Evolutionary conservation across 2,329 filamentous ascomycete species (phyloP).

Genomic region (Ilyonectria sp.): DNA sequence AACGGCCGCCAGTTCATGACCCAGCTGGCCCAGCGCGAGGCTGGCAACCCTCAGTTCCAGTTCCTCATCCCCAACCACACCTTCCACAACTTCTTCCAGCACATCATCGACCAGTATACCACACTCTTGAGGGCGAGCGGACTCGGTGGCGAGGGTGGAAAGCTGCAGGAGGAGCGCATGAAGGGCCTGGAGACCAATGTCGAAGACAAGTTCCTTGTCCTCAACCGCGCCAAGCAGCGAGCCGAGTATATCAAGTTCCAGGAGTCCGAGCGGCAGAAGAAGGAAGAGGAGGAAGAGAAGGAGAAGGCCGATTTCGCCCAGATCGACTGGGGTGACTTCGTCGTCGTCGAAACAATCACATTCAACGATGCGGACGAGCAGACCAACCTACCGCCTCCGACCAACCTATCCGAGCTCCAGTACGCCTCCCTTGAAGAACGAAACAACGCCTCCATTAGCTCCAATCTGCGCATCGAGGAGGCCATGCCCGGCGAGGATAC

Average conservation of each 20-base stretch:
- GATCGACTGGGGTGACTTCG: conserved; percentile 98
- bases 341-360: conserved; percentile 93
- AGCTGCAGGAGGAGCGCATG: conserved; percentile 80
- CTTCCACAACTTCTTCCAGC: conserved; percentile 94
- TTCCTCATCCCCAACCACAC: conserved; percentile 96
- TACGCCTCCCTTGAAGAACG: conserved; percentile 96
- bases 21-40: conserved; percentile 87
- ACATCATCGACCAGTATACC: conserved; percentile 95
- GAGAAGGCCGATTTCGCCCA: conserved; percentile 83
- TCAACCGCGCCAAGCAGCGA: conserved; percentile 86
- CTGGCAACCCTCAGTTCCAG: conserved; percentile 94
- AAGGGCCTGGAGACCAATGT: conserved; percentile 82
- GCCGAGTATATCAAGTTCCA: conserved; percentile 91
- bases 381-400: conserved; percentile 88
- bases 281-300: conserved; percentile 88
- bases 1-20: conserved; percentile 95
- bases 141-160: conserved; percentile 75
- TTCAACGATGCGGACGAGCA: conserved; percentile 93
- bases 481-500: conserved; percentile 87
- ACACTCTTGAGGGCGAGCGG: conserved; percentile 79
- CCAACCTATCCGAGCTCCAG: conserved; percentile 90
- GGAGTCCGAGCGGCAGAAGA: conserved; percentile 87
- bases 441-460: conserved; percentile 87
- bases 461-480: conserved; percentile 91
- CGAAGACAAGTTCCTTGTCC: conserved; percentile 83